Base-by-base conservation (phyloP, 1,284 basidiomycete species). In the Pascua sp. region DNA sequence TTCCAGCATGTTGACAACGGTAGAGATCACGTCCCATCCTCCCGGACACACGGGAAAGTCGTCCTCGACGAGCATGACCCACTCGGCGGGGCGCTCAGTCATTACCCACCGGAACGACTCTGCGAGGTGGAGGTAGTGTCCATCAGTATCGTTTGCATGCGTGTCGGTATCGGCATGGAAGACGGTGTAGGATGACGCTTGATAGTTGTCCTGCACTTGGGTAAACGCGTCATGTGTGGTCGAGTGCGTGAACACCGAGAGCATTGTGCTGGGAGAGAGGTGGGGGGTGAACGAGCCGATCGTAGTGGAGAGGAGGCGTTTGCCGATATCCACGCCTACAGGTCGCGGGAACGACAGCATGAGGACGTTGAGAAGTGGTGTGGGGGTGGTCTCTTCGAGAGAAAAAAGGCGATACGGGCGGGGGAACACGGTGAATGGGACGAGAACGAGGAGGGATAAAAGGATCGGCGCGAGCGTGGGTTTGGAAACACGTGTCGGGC, bases 31-130 rank as follows among this genome's bases (percentile, higher is more conserved):
- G 11, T 47, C 51, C 60, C 60, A 62, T 0, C 51, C 54, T 1
- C 55, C 60, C 3, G 47, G 49, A 46, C 60, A 62, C 10, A 62
- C 13, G 17, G 60, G 57, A 40, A 62, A 62, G 50, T 62, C 60
- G 42, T 62, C 60, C 46, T 62, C 60, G 13, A 59, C 49, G 18
- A 62, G 47, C 60, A 62, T 62, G 44, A 59, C 17, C 60, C 60
- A 62, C 32, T 62, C 60, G 10, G 52, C 57, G 2, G 16, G 32
- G 4, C 17, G 8, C 1, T 40, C 37, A 9, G 49, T 43, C 24
- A 32, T 32, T 5, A 42, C 38, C 55, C 55, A 60, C 8, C 59
- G 51, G 32, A 57, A 60, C 44, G 55, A 51, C 47, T 60, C 59
- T 1, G 59, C 46, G 3, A 60, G 52, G 36, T 60, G 59, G 7